A percentile compares a stretch with the other conserved stretches of the same genome.
phyloP scores from a whole-genome alignment of 805 yeast species.

The Cyberlindnera euphorbiae region DNA sequence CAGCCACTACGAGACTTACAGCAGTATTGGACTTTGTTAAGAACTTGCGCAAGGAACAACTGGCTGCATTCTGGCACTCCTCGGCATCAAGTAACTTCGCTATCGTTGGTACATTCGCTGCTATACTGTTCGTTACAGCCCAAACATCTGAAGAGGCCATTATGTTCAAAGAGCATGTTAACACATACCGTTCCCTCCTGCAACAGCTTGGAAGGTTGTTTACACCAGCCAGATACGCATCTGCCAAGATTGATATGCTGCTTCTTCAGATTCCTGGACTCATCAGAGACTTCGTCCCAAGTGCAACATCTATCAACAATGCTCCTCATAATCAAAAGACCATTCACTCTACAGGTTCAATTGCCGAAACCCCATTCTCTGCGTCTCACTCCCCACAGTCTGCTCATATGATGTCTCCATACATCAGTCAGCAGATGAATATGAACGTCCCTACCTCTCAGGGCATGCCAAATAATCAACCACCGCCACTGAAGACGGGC shows the following conservation, averaged over 20 bases:
- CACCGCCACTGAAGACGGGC: constrained; percentile 7
- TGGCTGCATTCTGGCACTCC: constrained; percentile 88
- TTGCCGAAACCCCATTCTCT: constrained; percentile 13
- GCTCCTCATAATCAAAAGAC: constrained; percentile 2
- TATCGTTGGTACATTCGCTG: constrained; percentile 83
- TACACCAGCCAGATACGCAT: constrained; percentile 72
- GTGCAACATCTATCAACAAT: constrained; percentile 2
- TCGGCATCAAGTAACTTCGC: constrained; percentile 76
- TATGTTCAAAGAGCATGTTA: constrained; percentile 61
- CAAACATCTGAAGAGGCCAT: constrained; percentile 55
- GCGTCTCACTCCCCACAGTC: constrained; percentile 12
- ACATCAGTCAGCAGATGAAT: constrained; percentile 13
- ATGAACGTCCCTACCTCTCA: constrained; percentile 14
- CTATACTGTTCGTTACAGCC: constrained; percentile 69
- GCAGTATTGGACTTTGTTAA: constrained; percentile 59
- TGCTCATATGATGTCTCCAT: constrained; percentile 14
- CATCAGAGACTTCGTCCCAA: constrained; percentile 11
- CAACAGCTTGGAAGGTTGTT: constrained; percentile 73
- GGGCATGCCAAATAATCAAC: constrained; percentile 19
- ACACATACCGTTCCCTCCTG: constrained; percentile 72
- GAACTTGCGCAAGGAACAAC: constrained; percentile 70
- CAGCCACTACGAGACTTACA: constrained; percentile 74
- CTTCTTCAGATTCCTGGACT: constrained; percentile 69
- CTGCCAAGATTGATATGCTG: constrained; percentile 65
- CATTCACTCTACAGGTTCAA: neutral